Conservation (phyloP, 495 filamentous ascomycete genomes). For the Astrothelium subdiscretum region DNA sequence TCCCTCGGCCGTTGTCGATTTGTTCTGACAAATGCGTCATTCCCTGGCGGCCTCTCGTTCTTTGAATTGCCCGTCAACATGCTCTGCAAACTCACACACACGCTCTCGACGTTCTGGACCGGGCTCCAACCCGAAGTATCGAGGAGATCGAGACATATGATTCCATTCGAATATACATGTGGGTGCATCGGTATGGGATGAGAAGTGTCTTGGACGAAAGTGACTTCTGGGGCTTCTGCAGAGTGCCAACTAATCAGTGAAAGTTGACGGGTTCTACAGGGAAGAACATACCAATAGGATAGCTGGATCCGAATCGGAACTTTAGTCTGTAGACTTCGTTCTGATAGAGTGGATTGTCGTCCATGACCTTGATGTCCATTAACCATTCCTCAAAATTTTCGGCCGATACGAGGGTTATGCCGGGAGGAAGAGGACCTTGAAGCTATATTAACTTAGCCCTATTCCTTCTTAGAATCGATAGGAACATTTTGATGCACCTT, state of each 20-base stretch:
- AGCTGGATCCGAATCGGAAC: slow-evolving; percentile 70
- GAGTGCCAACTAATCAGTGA: neutral
- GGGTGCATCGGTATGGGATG: slow-evolving; percentile 88
- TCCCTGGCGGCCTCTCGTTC: slow-evolving; percentile 69
- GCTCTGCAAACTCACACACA: slow-evolving; percentile 96
- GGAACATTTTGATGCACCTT: slow-evolving; percentile 12
- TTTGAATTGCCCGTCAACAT: slow-evolving; percentile 93
- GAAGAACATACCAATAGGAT: slow-evolving; percentile 70
- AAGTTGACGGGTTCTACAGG: neutral
- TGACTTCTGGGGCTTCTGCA: slow-evolving; percentile 83
- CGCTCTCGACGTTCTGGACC: slow-evolving; percentile 91
- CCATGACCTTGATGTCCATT: slow-evolving; percentile 84
- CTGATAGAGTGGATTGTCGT: slow-evolving; percentile 81
- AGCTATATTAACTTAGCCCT: slow-evolving; percentile 15
- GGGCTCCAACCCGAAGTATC: slow-evolving; percentile 83
- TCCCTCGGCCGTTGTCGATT: slow-evolving; percentile 70
- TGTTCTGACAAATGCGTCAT: slow-evolving; percentile 70
- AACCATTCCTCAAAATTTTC: slow-evolving; percentile 83
- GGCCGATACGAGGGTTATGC: slow-evolving; percentile 68
- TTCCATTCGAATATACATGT: slow-evolving; percentile 95
- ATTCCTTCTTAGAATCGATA: neutral
- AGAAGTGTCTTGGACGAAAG: slow-evolving; percentile 56
- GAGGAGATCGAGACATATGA: slow-evolving; percentile 93
- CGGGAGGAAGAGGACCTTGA: slow-evolving; percentile 34
- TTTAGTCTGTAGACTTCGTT: slow-evolving; percentile 73